Evolutionary conservation across 768 basidiomycete species (phyloP).

Genomic region (Tricholoma hemisulphureum): DNA sequence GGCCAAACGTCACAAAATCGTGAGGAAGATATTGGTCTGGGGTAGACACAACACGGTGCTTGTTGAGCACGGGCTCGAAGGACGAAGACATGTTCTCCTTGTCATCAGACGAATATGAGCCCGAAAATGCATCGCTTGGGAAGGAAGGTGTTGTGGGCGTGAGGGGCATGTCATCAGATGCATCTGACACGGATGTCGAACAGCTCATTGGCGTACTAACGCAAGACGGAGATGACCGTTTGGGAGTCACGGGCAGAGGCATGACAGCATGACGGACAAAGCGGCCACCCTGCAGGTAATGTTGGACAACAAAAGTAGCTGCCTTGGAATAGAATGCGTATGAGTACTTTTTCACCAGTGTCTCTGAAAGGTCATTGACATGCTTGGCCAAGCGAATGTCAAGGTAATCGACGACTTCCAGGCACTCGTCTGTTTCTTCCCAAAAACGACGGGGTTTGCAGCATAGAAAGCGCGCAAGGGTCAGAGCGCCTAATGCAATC

Average conservation of each 20-base stretch:
- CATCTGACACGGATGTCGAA: conserved; percentile 69
- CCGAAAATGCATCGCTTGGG: conserved; percentile 57
- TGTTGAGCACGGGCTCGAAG: conserved; percentile 73
- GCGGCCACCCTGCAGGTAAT: conserved; percentile 86
- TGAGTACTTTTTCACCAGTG: conserved; percentile 97
- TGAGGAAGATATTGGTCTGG: conserved; percentile 80
- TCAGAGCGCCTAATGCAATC: conserved; percentile 86
- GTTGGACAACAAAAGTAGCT: conserved; percentile 89
- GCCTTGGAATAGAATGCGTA: conserved; percentile 96
- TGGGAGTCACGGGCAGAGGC: conserved; percentile 68
- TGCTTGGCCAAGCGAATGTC: conserved; percentile 85
- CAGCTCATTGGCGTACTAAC: conserved; percentile 74
- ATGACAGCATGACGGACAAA: conserved; percentile 50
- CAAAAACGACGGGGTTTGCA: conserved; percentile 73
- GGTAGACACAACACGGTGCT: conserved; percentile 62
- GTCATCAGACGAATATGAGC: conserved; percentile 56
- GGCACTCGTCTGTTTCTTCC: conserved; percentile 82
- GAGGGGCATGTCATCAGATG: conserved; percentile 80
- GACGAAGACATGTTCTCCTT: conserved; percentile 77
- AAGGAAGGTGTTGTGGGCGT: conserved; percentile 76
- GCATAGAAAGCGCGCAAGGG: conserved; percentile 85
- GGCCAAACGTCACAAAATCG: conserved; percentile 77
- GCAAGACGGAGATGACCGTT: conserved; percentile 51
- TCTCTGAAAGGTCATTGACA: conserved; percentile 91
- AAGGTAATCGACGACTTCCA: conserved; percentile 81